Percentiles rank a stretch among this genome's conserved stretches.
phyloP scores from a whole-genome alignment of 23 red algal genomes.

The Cyanidiococcus yangmingshanensis region DNA sequence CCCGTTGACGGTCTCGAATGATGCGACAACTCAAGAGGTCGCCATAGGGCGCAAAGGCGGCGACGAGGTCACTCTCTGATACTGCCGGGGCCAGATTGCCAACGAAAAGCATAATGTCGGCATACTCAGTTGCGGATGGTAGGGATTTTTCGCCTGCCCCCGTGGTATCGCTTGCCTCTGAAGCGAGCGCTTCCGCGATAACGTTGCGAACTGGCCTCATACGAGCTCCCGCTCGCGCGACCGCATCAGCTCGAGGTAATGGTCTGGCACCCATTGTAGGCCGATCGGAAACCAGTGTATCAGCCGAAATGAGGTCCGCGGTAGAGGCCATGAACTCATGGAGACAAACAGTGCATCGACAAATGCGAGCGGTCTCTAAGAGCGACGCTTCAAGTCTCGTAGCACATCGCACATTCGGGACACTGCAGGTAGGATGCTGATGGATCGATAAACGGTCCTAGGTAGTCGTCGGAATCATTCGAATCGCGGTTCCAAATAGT shows the following conservation, averaged over 20 bases:
- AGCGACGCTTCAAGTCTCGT: not conserved
- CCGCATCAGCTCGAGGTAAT: not conserved
- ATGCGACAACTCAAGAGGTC: conserved; percentile 2
- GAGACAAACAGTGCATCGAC: conserved; percentile 1
- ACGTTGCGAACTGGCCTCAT: not conserved
- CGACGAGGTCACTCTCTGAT: not conserved
- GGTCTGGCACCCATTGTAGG: conserved; percentile 5
- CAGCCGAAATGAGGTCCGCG: not conserved
- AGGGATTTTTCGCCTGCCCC: not conserved
- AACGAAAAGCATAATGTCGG: not conserved
- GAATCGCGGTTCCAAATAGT: not conserved
- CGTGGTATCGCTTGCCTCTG: not conserved
- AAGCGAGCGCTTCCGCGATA: not conserved
- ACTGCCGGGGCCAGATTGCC: not conserved
- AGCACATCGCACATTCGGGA: conserved; percentile 10
- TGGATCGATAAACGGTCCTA: not conserved
- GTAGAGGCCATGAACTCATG: conserved; percentile 7
- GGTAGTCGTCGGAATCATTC: not conserved
- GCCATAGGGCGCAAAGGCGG: conserved; percentile 6
- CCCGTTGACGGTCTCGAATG: not conserved
- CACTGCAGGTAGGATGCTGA: not conserved
- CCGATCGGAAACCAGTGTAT: conserved; percentile 2
- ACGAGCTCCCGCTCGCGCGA: not conserved
- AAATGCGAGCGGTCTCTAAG: conserved; percentile 13
- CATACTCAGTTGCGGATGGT: not conserved